Base-by-base conservation (phyloP, 2,329 filamentous ascomycete species). In the Ilyonectria mors-panacis region DNA sequence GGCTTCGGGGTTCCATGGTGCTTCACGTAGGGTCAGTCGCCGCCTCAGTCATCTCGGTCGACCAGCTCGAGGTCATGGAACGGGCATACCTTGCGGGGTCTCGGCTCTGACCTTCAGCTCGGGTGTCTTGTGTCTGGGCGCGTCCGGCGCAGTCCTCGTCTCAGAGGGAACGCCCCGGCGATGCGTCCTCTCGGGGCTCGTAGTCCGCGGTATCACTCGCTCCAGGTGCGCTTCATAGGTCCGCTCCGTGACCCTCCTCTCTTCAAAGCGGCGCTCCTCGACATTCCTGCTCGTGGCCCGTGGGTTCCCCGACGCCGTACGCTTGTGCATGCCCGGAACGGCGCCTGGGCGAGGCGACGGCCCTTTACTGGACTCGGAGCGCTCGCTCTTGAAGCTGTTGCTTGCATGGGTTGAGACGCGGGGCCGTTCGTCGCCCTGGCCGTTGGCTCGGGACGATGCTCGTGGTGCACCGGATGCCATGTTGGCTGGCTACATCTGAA, bases 1-100 rank as follows among this genome's bases (percentile, higher is more conserved):
- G 9, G 91, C 95, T 77, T 94, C 88, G 0, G 96, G 95, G 63
- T 90, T 91, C 96, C 96, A 98, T 76, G 84, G 81, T 70, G 81
- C 84, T 85, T 73, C 66, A 47, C 21, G 55, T 8, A 65, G 37
- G 17, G 75, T 74, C 70, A 77, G 74, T 66, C 37, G 10, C 21
- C 56, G 51, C 42, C 42, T 33, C 23, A n/a, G 39, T 56, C 35
- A 28, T 30, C 30, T 42, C n/a, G 15, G n/a, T 13, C 9, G 50
- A 19, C 28, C n/a, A 53, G n/a, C 19, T 53, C 50, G 30, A 19
- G n/a, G 30, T 21, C 30, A 21, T 17, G 30, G 50, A 35, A 35
- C n/a, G 30, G 47, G 13, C 82, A 64, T 84, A 88, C 87, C 82
- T 81, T 83, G 81, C n/a, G 84, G 82, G 28, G 81, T 76, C 68